These are phyloP conservation scores for Phytophthora podocarpi DNA, from an alignment of 352 stramenopile species.

Conservation along the genomic window DNA sequence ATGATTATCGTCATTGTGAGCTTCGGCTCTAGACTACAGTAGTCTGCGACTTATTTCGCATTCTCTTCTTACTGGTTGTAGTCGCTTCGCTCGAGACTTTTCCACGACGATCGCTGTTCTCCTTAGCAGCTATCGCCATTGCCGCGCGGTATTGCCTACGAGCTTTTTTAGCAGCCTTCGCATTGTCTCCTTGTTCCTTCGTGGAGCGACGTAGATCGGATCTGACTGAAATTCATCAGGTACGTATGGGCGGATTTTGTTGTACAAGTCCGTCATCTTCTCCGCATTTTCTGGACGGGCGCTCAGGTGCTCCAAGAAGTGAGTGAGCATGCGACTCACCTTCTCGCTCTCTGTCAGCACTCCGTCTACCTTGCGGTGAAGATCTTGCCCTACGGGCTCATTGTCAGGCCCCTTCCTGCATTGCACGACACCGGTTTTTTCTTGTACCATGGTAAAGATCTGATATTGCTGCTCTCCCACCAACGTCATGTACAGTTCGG, in stretches of 20 bases:
- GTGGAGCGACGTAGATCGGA: slow-evolving; percentile 5
- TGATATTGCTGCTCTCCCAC: slow-evolving; percentile 9
- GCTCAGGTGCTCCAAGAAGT: neutral
- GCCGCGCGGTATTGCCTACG: no score
- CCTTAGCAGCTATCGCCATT: no score
- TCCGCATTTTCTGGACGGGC: neutral
- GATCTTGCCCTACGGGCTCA: neutral
- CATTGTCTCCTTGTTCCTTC: neutral
- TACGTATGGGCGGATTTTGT: neutral
- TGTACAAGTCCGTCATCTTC: neutral
- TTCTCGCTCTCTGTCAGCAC: neutral
- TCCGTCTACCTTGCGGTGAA: slow-evolving; percentile 7
- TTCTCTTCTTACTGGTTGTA: no score
- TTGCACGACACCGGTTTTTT: neutral
- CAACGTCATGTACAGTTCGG: slow-evolving; percentile 14
- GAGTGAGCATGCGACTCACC: neutral
- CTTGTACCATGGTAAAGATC: slow-evolving; percentile 4
- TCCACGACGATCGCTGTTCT: no score
- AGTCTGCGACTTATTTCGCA: no score
- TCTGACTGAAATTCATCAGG: neutral
- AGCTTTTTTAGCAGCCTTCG: no score
- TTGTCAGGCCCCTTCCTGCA: no score
- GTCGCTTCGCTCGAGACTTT: no score
- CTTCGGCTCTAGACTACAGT: no score
- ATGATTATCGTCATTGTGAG: no score